A percentile compares a stretch with the other conserved stretches of the same genome.
phyloP scores from a whole-genome alignment of 73 alveolate genomes.

The Paramecium caudatum region DNA sequence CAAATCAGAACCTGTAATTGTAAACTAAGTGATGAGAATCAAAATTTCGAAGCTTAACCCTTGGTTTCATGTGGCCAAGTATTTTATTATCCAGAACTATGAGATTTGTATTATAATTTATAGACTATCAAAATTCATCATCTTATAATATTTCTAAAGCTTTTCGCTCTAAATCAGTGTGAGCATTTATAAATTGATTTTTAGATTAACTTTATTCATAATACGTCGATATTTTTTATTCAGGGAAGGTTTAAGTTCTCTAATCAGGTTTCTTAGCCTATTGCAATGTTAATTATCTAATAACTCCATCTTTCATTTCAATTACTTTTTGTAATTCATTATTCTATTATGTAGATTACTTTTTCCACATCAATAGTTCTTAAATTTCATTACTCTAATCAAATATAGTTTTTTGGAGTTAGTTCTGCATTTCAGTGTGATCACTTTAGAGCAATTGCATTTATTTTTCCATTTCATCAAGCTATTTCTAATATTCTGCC shows the following conservation, averaged over 20 bases:
- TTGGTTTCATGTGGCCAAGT: slow-evolving; percentile 44
- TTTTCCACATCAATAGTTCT: not conserved
- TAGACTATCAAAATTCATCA: not conserved
- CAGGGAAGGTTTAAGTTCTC: not conserved
- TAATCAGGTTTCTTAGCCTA: not conserved
- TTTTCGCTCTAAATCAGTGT: slow-evolving; percentile 13
- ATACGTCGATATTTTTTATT: too few relatives aligned
- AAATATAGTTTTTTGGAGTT: slow-evolving; percentile 10
- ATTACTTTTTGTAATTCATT: not conserved
- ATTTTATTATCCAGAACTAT: slow-evolving; percentile 23
- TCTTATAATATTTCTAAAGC: slow-evolving; percentile 29
- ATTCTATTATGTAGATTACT: not conserved
- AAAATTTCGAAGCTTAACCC: not conserved
- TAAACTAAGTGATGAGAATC: not conserved
- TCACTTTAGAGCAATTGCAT: not conserved
- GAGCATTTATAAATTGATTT: not conserved
- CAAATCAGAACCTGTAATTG: slow-evolving; percentile 54
- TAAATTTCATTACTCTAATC: slow-evolving; percentile 17
- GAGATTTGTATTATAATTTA: not conserved
- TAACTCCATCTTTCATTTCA: slow-evolving; percentile 30
- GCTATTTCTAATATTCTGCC: not conserved
- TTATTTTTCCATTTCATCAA: not conserved
- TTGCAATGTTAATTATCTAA: not conserved
- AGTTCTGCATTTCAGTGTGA: not conserved
- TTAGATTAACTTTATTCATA: not conserved